Evolutionary conservation across 73 alveolate genomes (phyloP), one percentile per base, ranked within the genome.

Genomic region (Paramecium sexaurelia): DNA sequence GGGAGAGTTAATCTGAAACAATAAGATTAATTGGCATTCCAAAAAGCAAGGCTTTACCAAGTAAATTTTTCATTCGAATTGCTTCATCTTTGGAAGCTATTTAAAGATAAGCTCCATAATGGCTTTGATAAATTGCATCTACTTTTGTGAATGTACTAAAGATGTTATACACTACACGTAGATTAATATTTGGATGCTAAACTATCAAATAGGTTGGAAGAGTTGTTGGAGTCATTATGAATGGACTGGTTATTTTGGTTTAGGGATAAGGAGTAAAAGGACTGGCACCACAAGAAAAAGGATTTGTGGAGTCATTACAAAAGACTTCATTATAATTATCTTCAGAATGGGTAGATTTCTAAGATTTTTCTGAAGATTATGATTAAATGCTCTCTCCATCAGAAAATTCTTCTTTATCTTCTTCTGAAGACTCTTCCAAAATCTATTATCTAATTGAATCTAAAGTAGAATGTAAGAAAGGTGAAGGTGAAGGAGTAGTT

Each of bases 271-370:
- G 83, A 61, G 83, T 61, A 32, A 29, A 61, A 22, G 83, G 83
- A 29, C 47, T 29, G 39, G 83, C 83, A 61, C 43, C 43, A 61
- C 83, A 61, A 61, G 83, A 61, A 32, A 61, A 61, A 32, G 83
- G 83, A 61, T 26, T 61, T 9, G 47, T 61, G 22, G 83, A 61
- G 43, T 78, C 40, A 45, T 43, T 39, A 10, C 71, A 37, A 45
- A 78, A 78, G 36, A 78, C 68, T 32, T 78, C 90, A 78, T 78
- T 39, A 24, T 78, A 78, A 43, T 78, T 78, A 24, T 78, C 90
- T 24, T 78, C 68, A 4, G 68, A 22, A 24, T 78, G 43, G 7
- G 39, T 61, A 61, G 83, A 61, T 61, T 61, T 61, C 43, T 61
- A 61, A 61, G 83, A 61, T 41, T 78, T 32, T 26, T 78, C 90